These are phyloP conservation scores for Phenoliferia sp. DNA, from an alignment of 1,284 basidiomycete genomes.

Conservation along the genomic window DNA sequence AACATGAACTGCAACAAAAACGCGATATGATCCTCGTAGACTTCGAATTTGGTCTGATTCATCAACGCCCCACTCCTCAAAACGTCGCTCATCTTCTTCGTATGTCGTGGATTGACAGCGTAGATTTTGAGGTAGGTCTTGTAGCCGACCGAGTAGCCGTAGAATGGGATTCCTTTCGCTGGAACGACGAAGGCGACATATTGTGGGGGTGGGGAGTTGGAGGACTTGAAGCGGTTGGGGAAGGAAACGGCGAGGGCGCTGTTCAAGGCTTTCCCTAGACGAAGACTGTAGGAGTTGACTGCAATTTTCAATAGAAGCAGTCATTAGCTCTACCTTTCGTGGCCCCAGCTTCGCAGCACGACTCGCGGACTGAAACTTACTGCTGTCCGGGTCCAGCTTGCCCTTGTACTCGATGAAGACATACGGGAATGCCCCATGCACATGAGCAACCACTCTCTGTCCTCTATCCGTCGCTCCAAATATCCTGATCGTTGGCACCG, in stretches of 20 bases:
- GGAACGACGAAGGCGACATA: conserved; percentile 57
- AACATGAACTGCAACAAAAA: conserved; percentile 89
- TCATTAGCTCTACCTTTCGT: neutral
- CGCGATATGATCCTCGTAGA: conserved; percentile 86
- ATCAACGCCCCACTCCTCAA: conserved; percentile 75
- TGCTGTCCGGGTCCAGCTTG: conserved; percentile 51
- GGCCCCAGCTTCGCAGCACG: neutral
- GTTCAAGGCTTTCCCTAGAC: conserved; percentile 66
- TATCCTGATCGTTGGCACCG: conserved; percentile 75
- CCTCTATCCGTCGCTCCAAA: conserved; percentile 78
- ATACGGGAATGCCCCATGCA: conserved; percentile 66
- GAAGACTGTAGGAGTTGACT: conserved; percentile 66
- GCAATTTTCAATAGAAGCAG: neutral
- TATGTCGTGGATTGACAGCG: conserved; percentile 63
- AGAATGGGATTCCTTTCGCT: conserved; percentile 93
- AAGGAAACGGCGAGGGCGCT: conserved; percentile 60
- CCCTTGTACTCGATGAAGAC: conserved; percentile 51
- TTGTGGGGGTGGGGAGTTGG: conserved; percentile 20
- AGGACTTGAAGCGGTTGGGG: conserved; percentile 9
- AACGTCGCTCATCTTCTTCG: conserved; percentile 66
- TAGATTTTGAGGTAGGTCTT: conserved; percentile 85
- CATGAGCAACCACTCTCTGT: conserved; percentile 75
- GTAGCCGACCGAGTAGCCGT: conserved; percentile 85
- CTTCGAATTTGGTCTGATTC: conserved; percentile 64
- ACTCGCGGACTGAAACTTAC: conserved; percentile 40